phyloP scores from a whole-genome alignment of 2,329 filamentous ascomycete species.

The Helminthosporium solani region DNA sequence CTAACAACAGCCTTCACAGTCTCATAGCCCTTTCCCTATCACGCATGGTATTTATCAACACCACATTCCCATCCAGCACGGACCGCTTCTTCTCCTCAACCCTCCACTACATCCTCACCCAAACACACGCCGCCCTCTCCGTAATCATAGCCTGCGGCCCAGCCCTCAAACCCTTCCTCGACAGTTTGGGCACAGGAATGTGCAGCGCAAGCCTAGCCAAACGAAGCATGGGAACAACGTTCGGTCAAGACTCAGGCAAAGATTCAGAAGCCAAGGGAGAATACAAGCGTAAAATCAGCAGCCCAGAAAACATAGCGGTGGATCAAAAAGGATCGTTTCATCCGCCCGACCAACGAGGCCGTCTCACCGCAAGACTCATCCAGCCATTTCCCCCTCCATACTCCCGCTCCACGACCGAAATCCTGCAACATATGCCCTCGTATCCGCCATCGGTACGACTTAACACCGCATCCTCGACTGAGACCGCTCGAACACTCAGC shows the following conservation, averaged over 20 bases:
- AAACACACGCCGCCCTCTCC: conserved; percentile 24
- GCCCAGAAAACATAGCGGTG: no score
- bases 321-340: no score
- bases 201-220: conserved; percentile 11
- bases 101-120: conserved; percentile 25
- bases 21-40: conserved; percentile 22
- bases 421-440: no score
- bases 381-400: no score
- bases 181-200: conserved; percentile 10
- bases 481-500: not conserved
- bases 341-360: no score
- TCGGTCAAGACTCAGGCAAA: conserved; percentile 18
- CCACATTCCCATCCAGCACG: conserved; percentile 5
- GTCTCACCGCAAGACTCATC: no score
- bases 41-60: conserved; percentile 22
- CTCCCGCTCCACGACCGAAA: not conserved
- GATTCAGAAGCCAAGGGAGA: no score
- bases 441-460: no score
- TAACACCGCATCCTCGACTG: not conserved
- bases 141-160: conserved; percentile 24
- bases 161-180: conserved; percentile 21
- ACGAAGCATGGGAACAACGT: conserved; percentile 22
- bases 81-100: conserved; percentile 22
- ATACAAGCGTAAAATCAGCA: no score
- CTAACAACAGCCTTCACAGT: conserved; percentile 11